Conservation (phyloP, 176 grass and related monocot genomes). For the Zea luxurians region DNA sequence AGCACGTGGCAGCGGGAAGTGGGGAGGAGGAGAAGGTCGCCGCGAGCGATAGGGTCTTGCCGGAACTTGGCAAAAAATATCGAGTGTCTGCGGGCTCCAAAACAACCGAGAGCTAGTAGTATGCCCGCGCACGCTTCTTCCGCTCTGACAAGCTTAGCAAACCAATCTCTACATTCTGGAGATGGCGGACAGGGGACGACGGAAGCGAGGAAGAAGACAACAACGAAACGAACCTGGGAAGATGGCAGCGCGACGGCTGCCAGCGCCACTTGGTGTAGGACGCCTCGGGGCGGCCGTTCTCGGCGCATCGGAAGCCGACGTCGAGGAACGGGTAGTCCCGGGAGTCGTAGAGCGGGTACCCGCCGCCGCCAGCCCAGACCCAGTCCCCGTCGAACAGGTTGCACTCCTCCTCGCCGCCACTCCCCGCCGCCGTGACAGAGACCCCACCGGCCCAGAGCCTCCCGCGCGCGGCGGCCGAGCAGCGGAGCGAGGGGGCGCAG, state of each 20-base stretch:
- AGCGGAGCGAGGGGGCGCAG: slow-evolving; percentile 39
- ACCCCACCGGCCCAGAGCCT: slow-evolving; percentile 35
- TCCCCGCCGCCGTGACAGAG: slow-evolving; percentile 5
- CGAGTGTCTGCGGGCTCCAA: no score
- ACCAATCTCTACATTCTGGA: neutral
- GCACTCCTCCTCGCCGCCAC: slow-evolving; percentile 37
- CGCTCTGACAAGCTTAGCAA: neutral
- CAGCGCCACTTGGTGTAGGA: slow-evolving; percentile 87
- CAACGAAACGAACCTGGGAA: slow-evolving; percentile 60
- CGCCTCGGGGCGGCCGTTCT: slow-evolving; percentile 71
- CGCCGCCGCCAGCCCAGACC: slow-evolving; percentile 63
- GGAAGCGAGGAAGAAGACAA: neutral
- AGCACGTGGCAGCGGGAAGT: no score
- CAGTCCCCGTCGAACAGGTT: slow-evolving; percentile 89
- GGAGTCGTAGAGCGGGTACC: slow-evolving; percentile 80
- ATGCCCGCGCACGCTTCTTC: neutral
- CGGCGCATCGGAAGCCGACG: slow-evolving; percentile 76
- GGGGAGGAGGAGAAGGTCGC: no score
- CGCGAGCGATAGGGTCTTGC: no score
- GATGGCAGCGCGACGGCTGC: slow-evolving; percentile 72
- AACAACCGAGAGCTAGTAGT: neutral
- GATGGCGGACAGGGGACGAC: neutral
- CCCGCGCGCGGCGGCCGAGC: slow-evolving; percentile 1
- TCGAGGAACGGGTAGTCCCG: slow-evolving; percentile 77
- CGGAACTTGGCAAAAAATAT: neutral